These are phyloP conservation scores for Huntiella bhutanensis DNA, from an alignment of 2,329 filamentous ascomycete species.

Conservation along the genomic window DNA sequence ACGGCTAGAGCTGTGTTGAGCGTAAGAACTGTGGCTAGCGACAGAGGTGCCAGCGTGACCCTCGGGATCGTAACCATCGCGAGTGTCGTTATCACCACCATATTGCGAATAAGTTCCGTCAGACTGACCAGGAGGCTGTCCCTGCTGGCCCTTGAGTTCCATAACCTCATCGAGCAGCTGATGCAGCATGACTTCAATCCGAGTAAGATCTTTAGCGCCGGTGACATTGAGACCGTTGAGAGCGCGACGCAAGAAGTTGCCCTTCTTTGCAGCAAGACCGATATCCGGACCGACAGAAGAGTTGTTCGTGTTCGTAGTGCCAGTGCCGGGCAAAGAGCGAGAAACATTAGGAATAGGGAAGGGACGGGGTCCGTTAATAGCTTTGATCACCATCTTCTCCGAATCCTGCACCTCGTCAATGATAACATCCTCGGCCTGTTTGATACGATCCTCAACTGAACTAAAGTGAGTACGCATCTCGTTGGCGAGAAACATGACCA, in stretches of 20 bases:
- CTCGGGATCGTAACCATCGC: constrained; percentile 50
- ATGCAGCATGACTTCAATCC: constrained; percentile 82
- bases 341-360: constrained; percentile 28
- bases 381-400: constrained; percentile 63
- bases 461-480: constrained; percentile 97
- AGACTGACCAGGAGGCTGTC: constrained; percentile 28
- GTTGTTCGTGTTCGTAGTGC: constrained; percentile 12
- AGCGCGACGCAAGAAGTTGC: constrained; percentile 87
- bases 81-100: constrained; percentile 53
- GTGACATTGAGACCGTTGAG: constrained; percentile 77
- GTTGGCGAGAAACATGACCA: constrained; percentile 77
- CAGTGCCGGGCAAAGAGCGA: constrained; percentile 32
- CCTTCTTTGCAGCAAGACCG: constrained; percentile 53
- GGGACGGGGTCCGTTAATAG: constrained; percentile 71
- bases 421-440: constrained; percentile 75
- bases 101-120: constrained; percentile 50
- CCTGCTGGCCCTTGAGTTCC: constrained; percentile 44
- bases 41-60: constrained; percentile 17
- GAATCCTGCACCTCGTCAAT: constrained; percentile 78
- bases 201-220: constrained; percentile 68
- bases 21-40: constrained; percentile 28
- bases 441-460: constrained; percentile 82
- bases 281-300: constrained; percentile 27
- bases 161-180: constrained; percentile 87
- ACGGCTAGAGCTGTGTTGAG: not conserved